phyloP scores from a whole-genome alignment of 2,329 filamentous ascomycete species.

The Chrysosporium queenslandicum region DNA sequence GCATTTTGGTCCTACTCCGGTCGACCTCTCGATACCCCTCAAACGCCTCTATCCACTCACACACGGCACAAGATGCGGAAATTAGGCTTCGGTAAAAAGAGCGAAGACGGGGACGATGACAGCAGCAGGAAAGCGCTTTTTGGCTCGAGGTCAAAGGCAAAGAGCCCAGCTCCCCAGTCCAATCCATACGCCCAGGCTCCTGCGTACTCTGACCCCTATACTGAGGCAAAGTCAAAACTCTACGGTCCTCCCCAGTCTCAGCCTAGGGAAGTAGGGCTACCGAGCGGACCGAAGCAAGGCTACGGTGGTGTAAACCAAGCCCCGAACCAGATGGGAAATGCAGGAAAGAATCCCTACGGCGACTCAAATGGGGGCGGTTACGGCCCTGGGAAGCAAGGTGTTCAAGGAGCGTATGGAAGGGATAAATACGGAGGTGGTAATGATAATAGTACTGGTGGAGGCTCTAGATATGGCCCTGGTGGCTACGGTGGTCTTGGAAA shows the following conservation, averaged over 20 bases:
- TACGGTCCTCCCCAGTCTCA: conserved; percentile 32
- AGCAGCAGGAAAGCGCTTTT: conserved; percentile 50
- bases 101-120: conserved; percentile 44
- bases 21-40: not conserved
- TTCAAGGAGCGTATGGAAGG: conserved; percentile 42
- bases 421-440: conserved; percentile 43
- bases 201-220: conserved; percentile 44
- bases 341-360: conserved; percentile 18
- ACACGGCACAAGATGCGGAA: conserved; percentile 18
- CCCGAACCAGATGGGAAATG: conserved; percentile 15
- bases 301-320: conserved; percentile 12
- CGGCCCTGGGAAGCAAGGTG: conserved; percentile 34
- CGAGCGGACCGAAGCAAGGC: conserved; percentile 8
- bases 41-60: not conserved
- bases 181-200: conserved; percentile 50
- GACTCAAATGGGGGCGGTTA: conserved; percentile 27
- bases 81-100: conserved; percentile 44
- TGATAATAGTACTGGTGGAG: conserved; percentile 31
- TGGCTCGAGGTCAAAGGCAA: conserved; percentile 46
- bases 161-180: conserved; percentile 40
- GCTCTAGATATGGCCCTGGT: conserved; percentile 40
- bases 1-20: not conserved
- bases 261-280: conserved; percentile 13
- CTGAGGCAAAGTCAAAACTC: conserved; percentile 38
- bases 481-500: conserved; percentile 49